Conservation (phyloP, 2,329 filamentous ascomycete species). For the Pseudogymnoascus sp. region DNA sequence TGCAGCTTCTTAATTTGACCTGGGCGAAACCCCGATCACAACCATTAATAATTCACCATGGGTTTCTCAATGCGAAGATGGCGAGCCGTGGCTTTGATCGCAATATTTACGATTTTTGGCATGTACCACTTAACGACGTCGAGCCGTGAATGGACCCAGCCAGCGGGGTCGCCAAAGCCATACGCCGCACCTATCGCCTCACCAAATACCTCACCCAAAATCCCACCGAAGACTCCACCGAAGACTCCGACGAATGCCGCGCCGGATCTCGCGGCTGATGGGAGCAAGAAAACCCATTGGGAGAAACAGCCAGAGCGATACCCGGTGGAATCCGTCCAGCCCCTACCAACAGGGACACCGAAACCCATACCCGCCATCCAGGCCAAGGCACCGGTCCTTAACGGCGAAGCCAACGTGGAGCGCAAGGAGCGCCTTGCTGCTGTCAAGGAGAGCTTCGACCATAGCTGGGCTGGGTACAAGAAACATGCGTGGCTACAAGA, state of each 20-base stretch:
- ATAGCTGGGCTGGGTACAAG: conserved; percentile 78
- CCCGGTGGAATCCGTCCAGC: conserved; percentile 71
- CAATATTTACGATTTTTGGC: not conserved
- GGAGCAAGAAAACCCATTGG: conserved; percentile 55
- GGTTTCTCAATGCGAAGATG: not conserved
- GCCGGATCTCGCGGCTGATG: conserved; percentile 11
- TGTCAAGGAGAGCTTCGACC: conserved; percentile 68
- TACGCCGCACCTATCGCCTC: not conserved
- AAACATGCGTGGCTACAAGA: conserved; percentile 77
- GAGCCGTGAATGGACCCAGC: not conserved
- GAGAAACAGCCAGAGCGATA: conserved; percentile 66
- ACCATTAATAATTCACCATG: not conserved
- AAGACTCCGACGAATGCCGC: conserved; percentile 13
- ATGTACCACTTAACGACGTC: not conserved
- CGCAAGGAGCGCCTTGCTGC: conserved; percentile 57
- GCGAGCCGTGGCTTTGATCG: conserved; percentile 2
- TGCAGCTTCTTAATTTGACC: not conserved
- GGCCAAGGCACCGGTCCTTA: conserved; percentile 59
- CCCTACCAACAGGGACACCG: conserved; percentile 64
- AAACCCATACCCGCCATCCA: conserved; percentile 74
- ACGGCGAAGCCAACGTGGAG: conserved; percentile 49
- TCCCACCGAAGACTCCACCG: not conserved
- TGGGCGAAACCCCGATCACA: not conserved
- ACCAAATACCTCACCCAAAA: not conserved
- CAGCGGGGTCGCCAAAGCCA: not conserved